Conservation (phyloP, 1,139 yeast species). For the Kodamaea arcana region DNA sequence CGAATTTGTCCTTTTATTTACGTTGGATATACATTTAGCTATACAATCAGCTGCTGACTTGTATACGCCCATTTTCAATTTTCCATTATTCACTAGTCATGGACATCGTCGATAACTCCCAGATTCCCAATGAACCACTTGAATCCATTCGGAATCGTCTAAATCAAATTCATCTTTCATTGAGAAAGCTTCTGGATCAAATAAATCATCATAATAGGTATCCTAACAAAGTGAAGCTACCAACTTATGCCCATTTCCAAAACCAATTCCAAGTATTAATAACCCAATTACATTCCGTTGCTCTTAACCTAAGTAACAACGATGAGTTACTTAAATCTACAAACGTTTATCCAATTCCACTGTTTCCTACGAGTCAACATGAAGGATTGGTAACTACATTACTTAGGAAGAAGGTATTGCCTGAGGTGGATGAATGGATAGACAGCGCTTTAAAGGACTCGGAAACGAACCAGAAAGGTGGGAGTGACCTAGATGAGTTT, state of each 20-base stretch:
- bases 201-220: constrained; percentile 38
- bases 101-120: constrained; percentile 20
- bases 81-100: too few relatives aligned
- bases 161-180: constrained; percentile 43
- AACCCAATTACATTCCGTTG: constrained; percentile 74
- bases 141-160: constrained; percentile 42
- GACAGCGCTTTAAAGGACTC: constrained; percentile 45
- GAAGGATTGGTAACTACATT: constrained; percentile 79
- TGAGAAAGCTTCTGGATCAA: constrained; percentile 42
- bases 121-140: constrained; percentile 36
- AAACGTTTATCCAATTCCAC: constrained; percentile 77
- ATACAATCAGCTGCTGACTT: too few relatives aligned
- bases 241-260: constrained; percentile 49
- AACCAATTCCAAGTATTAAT: constrained; percentile 79
- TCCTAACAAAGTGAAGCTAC: constrained; percentile 35
- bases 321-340: constrained; percentile 58
- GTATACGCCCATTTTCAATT: too few relatives aligned
- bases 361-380: constrained; percentile 80
- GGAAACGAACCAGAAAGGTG: constrained; percentile 21
- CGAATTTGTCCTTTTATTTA: too few relatives aligned
- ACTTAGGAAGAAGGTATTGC: constrained; percentile 78
- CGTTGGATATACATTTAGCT: too few relatives aligned
- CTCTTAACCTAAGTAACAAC: constrained; percentile 61
- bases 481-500: constrained; percentile 46
- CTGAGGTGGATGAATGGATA: constrained; percentile 90